Conservation (phyloP, 2,329 filamentous ascomycete species). For the Talaromyces sp. region DNA sequence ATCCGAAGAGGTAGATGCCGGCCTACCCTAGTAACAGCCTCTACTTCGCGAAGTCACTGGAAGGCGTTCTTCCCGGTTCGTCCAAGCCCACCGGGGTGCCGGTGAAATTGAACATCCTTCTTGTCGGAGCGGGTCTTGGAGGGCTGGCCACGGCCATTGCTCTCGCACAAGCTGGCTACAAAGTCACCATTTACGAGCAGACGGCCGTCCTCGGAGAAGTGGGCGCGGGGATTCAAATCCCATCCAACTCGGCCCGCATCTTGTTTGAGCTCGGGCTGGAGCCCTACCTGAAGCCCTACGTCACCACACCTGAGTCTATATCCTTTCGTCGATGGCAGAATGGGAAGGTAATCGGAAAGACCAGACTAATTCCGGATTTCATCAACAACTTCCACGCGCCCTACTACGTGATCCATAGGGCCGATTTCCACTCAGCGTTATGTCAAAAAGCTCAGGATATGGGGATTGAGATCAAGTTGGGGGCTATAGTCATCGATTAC, state of each 20-base stretch:
- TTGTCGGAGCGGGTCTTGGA: slow-evolving; percentile 30
- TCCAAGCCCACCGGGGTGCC: too few species aligned
- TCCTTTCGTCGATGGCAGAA: slow-evolving; percentile 22
- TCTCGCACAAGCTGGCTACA: neutral
- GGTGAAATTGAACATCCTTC: neutral
- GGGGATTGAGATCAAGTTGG: slow-evolving; percentile 9
- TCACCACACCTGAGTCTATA: slow-evolving; percentile 22
- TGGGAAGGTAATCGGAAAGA: slow-evolving; percentile 18
- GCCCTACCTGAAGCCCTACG: slow-evolving; percentile 16
- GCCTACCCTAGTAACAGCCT: neutral
- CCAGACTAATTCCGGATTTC: neutral
- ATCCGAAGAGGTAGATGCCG: neutral
- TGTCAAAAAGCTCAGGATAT: neutral
- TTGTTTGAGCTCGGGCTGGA: slow-evolving; percentile 21
- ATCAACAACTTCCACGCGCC: slow-evolving; percentile 26
- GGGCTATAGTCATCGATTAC: neutral
- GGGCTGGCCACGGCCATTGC: neutral
- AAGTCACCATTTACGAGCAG: slow-evolving; percentile 34
- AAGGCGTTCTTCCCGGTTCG: neutral
- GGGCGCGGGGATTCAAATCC: slow-evolving; percentile 28
- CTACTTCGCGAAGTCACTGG: neutral
- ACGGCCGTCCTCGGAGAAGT: slow-evolving; percentile 26
- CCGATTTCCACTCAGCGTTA: slow-evolving; percentile 37
- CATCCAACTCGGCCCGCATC: slow-evolving; percentile 22
- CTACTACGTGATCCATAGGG: slow-evolving; percentile 45